Evolutionary conservation across 306 rosid species (phyloP).

Genomic region (Fagus crenata): DNA sequence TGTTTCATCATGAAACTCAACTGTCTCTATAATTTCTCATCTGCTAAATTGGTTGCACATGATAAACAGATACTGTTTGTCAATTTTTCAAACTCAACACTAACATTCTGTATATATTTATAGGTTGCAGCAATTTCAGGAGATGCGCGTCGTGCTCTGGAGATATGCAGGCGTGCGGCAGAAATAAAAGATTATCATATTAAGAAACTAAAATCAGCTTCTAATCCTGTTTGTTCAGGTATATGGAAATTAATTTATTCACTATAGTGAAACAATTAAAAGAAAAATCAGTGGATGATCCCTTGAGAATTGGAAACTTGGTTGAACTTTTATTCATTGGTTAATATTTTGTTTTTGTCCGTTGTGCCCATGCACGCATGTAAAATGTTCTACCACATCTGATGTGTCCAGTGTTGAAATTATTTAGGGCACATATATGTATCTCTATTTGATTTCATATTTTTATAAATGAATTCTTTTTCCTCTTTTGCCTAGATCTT

Average conservation of each 20-base stretch:
- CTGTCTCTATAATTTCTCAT: conserved; percentile 12
- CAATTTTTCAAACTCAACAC: conserved; percentile 18
- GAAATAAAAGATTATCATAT: conserved; percentile 76
- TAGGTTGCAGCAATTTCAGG: conserved; percentile 98
- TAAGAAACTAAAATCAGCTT: conserved; percentile 48
- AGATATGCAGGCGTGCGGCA: conserved; percentile 93
- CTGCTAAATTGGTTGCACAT: neutral
- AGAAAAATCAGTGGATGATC: neutral
- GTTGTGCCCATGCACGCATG: neutral
- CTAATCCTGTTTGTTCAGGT: conserved; percentile 52
- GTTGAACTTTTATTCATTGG: neutral
- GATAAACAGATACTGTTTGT: neutral
- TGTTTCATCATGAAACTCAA: conserved; percentile 20
- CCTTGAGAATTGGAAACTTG: neutral
- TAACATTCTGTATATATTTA: conserved; percentile 29
- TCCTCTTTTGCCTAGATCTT: neutral
- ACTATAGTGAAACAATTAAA: neutral
- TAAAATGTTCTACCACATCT: neutral
- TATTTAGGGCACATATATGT: neutral
- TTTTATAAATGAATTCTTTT: neutral
- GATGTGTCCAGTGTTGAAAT: neutral
- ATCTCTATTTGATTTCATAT: neutral
- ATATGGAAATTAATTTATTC: conserved; percentile 24
- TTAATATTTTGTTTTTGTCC: neutral
- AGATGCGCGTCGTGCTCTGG: conserved; percentile 95